Evolutionary conservation across 352 stramenopile species (phyloP), one percentile per base, ranked within the genome.

Genomic region (Pythium plurisporium): DNA sequence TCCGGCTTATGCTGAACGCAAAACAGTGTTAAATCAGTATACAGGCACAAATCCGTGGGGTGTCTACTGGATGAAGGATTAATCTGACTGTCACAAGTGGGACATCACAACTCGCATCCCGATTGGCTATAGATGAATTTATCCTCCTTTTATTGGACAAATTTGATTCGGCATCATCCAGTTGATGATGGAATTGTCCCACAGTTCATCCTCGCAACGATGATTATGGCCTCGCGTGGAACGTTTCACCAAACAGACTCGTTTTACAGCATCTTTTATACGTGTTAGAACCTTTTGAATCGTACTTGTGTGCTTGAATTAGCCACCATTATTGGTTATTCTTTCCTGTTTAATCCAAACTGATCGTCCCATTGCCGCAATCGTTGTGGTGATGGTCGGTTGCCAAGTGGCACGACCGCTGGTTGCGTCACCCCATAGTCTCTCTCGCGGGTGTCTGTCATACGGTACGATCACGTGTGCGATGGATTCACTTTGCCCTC

Each of bases 161-260:
- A 55, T 36, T 15, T 20, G 37, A 56, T 56, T 62, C n/a, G 37
- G 31, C 55, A 62, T 62, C 55, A 56, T 56, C 55, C 0, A 19
- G 2, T 38, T 43, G 55, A 62, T 62, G 45, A 49, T 55, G 53
- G 15, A 53, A 54, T 29, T 36, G 22, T 53, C 42, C 31, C 31
- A 53, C 42, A 19, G 52, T 15, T 43, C n/a, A 15, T 1, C 8
- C 15, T 23, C 5, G 27, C 33, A 26, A 26, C 19, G 9, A 44
- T 57, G 50, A 41, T 57, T 48, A 57, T 49, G 50, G 30, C 31
- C 30, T 14, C 14, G 10, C 17, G 2, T 33, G 0, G 17, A 49
- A 22, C 11, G 12, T 8, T 5, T 41, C 30, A 41, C 22, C 6
- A 1, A n/a, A n/a, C n/a, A n/a, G n/a, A n/a, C n/a, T n/a, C n/a